These are phyloP conservation scores for Candolleomyces efflorescens DNA, from an alignment of 768 basidiomycete species.

Conservation along the genomic window DNA sequence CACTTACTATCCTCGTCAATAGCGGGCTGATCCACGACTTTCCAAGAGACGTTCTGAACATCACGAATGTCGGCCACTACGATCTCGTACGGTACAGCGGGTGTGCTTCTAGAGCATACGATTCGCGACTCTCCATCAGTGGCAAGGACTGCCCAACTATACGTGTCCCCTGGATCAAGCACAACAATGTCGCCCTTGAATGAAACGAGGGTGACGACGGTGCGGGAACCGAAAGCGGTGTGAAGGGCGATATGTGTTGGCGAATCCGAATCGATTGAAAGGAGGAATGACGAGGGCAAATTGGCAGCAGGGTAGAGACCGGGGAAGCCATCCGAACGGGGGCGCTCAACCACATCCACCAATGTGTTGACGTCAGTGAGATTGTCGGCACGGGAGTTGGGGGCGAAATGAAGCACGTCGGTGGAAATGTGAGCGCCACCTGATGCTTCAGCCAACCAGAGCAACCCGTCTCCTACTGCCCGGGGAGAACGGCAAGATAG, in stretches of 20 bases:
- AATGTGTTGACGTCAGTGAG: slow-evolving; percentile 17
- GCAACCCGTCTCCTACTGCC: slow-evolving; percentile 31
- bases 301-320: slow-evolving; percentile 56
- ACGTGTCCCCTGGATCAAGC: slow-evolving; percentile 29
- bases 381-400: slow-evolving; percentile 23
- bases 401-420: slow-evolving; percentile 38
- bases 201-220: slow-evolving; percentile 45
- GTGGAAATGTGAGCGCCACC: slow-evolving; percentile 61
- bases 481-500: slow-evolving; percentile 61
- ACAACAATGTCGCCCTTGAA: slow-evolving; percentile 9
- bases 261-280: slow-evolving; percentile 5
- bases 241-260: slow-evolving; percentile 34
- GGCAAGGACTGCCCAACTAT: slow-evolving; percentile 52
- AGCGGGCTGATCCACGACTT: slow-evolving; percentile 38
- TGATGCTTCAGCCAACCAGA: slow-evolving; percentile 51
- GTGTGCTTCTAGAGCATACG: slow-evolving; percentile 48
- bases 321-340: slow-evolving; percentile 44
- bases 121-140: slow-evolving; percentile 40
- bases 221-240: slow-evolving; percentile 52
- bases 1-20: slow-evolving; percentile 38
- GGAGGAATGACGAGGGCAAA: slow-evolving; percentile 35
- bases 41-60: slow-evolving; percentile 25
- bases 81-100: slow-evolving; percentile 42
- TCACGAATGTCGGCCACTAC: slow-evolving; percentile 28
- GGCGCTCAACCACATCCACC: slow-evolving; percentile 39